A percentile compares a stretch with the other conserved stretches of the same genome.
Evolutionary conservation across 805 yeast genomes (phyloP).

Genomic region (Yamadazyma phyllophila): DNA sequence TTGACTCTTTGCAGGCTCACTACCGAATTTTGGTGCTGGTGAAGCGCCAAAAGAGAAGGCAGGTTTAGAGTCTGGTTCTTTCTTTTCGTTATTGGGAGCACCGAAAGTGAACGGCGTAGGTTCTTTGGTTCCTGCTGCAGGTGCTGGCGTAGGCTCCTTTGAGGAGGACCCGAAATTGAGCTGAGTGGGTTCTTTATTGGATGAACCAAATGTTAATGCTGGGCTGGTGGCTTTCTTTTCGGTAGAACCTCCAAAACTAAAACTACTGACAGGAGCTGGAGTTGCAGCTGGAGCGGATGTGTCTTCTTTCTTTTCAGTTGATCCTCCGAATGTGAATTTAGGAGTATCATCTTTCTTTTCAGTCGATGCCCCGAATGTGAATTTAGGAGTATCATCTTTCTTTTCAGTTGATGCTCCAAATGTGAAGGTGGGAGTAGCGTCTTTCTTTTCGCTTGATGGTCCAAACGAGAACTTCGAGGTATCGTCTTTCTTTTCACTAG

Average conservation of each 20-base stretch:
- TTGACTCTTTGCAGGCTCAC: slow-evolving; percentile 2
- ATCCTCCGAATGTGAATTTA: slow-evolving; percentile 6
- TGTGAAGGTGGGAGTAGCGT: slow-evolving; percentile 7
- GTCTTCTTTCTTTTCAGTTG: slow-evolving; percentile 4
- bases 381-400: slow-evolving; percentile 9
- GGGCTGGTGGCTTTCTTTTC: slow-evolving; percentile 2
- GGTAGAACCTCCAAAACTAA: slow-evolving; percentile 3
- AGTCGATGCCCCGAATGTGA: slow-evolving; percentile 11
- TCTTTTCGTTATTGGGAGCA: not conserved
- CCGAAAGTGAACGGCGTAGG: slow-evolving; percentile 15
- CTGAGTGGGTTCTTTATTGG: slow-evolving; percentile 2
- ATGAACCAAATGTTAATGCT: not conserved
- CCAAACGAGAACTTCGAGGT: slow-evolving; percentile 13
- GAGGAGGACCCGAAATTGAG: slow-evolving; percentile 19
- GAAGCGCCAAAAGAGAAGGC: slow-evolving; percentile 4
- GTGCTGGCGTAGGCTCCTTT: not conserved
- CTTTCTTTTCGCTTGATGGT: slow-evolving; percentile 1
- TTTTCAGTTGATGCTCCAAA: slow-evolving; percentile 4
- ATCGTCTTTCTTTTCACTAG: slow-evolving; percentile 1
- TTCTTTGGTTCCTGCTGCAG: not conserved
- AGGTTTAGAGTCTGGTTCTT: slow-evolving; percentile 1
- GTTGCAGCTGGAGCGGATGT: slow-evolving; percentile 1
- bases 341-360: slow-evolving; percentile 7
- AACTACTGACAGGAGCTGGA: slow-evolving; percentile 4
- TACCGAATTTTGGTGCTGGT: not conserved